Evolutionary conservation across 768 basidiomycete species (phyloP).

Genomic region (Fomitopsis pulvina): DNA sequence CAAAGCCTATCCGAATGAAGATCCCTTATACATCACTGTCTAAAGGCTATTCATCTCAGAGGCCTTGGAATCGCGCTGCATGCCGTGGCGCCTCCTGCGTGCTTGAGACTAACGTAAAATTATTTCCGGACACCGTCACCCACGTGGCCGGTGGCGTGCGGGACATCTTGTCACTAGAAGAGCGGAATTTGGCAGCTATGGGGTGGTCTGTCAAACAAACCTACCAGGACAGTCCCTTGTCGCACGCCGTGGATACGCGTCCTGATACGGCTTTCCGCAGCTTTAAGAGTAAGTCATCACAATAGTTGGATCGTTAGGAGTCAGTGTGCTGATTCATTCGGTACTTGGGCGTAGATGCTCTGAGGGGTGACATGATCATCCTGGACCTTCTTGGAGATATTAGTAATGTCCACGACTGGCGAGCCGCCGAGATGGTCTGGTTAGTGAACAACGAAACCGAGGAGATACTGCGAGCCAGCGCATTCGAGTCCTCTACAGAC

Average conservation of each 20-base stretch:
- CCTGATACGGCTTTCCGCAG: slow-evolving; percentile 45
- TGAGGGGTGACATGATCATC: slow-evolving; percentile 31
- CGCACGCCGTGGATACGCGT: slow-evolving; percentile 51
- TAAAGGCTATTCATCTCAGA: background rate
- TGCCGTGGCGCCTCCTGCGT: slow-evolving; percentile 31
- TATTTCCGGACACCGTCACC: slow-evolving; percentile 30
- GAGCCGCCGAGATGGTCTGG: slow-evolving; percentile 26
- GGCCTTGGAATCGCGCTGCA: slow-evolving; percentile 12
- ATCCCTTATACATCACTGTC: slow-evolving; percentile 13
- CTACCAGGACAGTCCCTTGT: slow-evolving; percentile 41
- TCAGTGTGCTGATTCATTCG: background rate
- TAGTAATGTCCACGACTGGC: slow-evolving; percentile 11
- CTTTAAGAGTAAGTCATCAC: slow-evolving; percentile 31
- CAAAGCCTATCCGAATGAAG: slow-evolving; percentile 4
- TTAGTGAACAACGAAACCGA: slow-evolving; percentile 30
- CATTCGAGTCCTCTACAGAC: slow-evolving; percentile 17
- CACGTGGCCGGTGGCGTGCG: slow-evolving; percentile 21
- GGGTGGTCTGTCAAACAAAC: slow-evolving; percentile 26
- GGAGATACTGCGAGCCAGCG: slow-evolving; percentile 11
- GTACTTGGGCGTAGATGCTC: slow-evolving; percentile 16
- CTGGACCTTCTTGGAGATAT: slow-evolving; percentile 31
- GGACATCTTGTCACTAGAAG: slow-evolving; percentile 40
- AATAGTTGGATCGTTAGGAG: background rate
- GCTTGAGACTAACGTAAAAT: slow-evolving; percentile 44
- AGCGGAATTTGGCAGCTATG: slow-evolving; percentile 26